Evolutionary conservation across 768 basidiomycete species (phyloP), one percentile per base, ranked within the genome.

Genomic region (Basidioascus undulatus): DNA sequence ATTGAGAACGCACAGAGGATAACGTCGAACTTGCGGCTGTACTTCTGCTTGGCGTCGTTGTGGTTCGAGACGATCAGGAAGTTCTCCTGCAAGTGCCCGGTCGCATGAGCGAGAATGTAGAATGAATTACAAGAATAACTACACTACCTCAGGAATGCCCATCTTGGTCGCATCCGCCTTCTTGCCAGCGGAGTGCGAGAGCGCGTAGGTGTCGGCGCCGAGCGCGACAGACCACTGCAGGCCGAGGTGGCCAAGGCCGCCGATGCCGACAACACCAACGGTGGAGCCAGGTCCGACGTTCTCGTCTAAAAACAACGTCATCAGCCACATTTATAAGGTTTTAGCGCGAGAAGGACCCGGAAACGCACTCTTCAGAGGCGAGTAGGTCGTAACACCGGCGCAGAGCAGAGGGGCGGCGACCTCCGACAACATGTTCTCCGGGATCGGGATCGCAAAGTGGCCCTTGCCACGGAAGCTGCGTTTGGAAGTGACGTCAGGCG

Each of bases 181-280:
- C 55, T 74, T 74, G 41, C 53, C 51, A 15, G 57, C 47, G 15
- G 64, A 63, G 53, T 72, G 71, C 4, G 70, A 66, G 55, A 74
- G 70, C 0, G 65, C 71, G 31, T 63, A 65, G 16, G 71, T 66
- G 23, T 70, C 65, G 9, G 66, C 66, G 1, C 67, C 71, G 28
- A 74, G 55, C 1, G 19, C 7, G 24, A 34, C 21, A 35, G 13
- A 42, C 39, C 15, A 11, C 43, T 39, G 19, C 19, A 48, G 16
- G 25, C 26, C 38, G 16, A 43, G 45, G 43, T 52, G 47, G 19
- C 52, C 52, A 16, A 74, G 59, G 20, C 74, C 73, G 31, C 74
- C 73, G 19, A 77, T 64, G 25, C 74, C 74, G 47, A 76, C 61
- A 32, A 77, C 53, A 28, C 70, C 75, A 45, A 78, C 70, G 44